Evolutionary conservation across 345 rosid genomes (phyloP).

Genomic region (Microthlaspi erraticum): DNA sequence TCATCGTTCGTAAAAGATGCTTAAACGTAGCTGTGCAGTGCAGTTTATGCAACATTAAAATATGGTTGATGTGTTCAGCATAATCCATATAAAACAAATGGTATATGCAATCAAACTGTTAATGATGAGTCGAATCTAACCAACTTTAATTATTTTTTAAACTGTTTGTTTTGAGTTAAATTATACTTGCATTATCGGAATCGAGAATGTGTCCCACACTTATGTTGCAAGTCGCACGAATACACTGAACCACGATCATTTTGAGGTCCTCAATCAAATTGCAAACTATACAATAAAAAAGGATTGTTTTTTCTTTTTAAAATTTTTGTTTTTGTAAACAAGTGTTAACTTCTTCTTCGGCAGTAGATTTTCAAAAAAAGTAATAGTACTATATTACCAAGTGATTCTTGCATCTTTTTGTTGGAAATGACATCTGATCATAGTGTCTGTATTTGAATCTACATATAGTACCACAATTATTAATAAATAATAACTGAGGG

Average conservation of each 20-base stretch:
- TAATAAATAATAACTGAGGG: neutral
- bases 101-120: conserved; percentile 22
- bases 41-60: conserved; percentile 32
- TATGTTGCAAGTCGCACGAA: conserved; percentile 29
- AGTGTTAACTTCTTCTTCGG: conserved; percentile 9
- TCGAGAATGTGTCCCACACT: conserved; percentile 21
- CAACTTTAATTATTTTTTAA: conserved; percentile 1
- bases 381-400: conserved; percentile 8
- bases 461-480: conserved; percentile 18
- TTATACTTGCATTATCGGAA: neutral
- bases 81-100: conserved; percentile 28
- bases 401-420: conserved; percentile 34
- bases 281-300: neutral
- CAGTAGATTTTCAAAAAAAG: conserved; percentile 14
- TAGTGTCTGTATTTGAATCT: conserved; percentile 30
- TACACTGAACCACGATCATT: conserved; percentile 25
- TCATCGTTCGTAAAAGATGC: conserved; percentile 41
- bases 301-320: neutral
- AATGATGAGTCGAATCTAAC: conserved; percentile 35
- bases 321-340: neutral
- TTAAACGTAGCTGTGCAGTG: conserved; percentile 24
- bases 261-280: conserved; percentile 32
- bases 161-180: conserved; percentile 19
- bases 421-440: conserved; percentile 34
- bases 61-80: conserved; percentile 37